Evolutionary conservation across 2,329 filamentous ascomycete genomes (phyloP), one percentile per base, ranked within the genome.

Genomic region (Ilyonectria mors-panacis): DNA sequence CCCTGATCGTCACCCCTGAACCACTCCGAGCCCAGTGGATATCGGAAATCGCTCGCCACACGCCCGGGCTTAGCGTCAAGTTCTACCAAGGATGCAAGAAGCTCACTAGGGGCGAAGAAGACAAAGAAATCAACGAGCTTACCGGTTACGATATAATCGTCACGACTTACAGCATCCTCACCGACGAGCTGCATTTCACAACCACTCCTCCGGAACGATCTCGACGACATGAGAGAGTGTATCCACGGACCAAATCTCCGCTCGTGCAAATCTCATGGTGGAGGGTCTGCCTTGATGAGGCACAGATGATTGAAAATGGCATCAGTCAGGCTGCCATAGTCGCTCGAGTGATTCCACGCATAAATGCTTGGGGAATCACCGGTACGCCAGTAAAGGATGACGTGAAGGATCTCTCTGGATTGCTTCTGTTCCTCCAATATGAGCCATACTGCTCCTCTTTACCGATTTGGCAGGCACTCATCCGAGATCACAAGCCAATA

Each of bases 251-350:
- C 3, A 91, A 86, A 58, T 96, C 94, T 5, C 95, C 95, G 0
- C 84, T 98, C 7, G 90, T 95, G 10, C 88, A 93, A 71, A 89
- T 98, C 19, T 89, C 87, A 1, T 98, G 94, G 94, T 98, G 94
- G 94, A 88, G 95, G 47, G 89, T 97, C 1, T 91, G 90, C 60
- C 85, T 93, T 1, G 91, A 93, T 65, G 94, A 91, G 83, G 91
- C 95, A 0, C 96, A 99, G 76, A 97, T 97, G 92, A 91, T 98
- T 47, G 95, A 98, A 78, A 95, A 89, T 71, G 94, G 94, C 37
- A 91, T 97, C 4, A 95, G 90, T 73, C 91, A 94, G 72, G 93
- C 95, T 30, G 95, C 96, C 1, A 89, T 87, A 53, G 90, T 98
- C 15, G 94, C 94, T 39, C 89, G 91, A 45, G 84, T 92, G 28